phyloP scores from a whole-genome alignment of 2,329 filamentous ascomycete species.

The Colletotrichum sp. region DNA sequence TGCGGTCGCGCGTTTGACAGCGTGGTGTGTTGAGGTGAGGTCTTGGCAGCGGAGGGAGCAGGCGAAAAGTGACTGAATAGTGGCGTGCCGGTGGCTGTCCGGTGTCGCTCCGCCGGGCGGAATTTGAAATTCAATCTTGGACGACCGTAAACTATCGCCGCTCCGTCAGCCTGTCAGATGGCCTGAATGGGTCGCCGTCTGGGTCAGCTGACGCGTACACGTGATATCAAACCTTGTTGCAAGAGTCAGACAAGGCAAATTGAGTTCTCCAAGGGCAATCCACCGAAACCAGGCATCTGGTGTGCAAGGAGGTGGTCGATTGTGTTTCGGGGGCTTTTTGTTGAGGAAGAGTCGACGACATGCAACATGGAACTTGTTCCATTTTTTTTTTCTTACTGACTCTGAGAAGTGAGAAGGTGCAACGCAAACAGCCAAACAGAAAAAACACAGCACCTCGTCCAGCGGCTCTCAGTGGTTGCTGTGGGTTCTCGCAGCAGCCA shows the following conservation, averaged over 20 bases:
- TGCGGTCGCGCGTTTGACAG: background rate
- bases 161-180: background rate
- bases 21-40: background rate
- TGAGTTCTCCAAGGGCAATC: background rate
- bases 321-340: conserved; percentile 11
- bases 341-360: background rate
- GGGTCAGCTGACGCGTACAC: conserved; percentile 16
- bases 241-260: background rate
- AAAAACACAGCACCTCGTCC: background rate
- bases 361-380: background rate
- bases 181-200: background rate
- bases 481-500: conserved; percentile 7
- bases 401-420: background rate
- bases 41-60: conserved; percentile 6
- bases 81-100: conserved; percentile 10
- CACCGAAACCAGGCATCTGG: background rate
- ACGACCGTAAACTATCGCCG: background rate
- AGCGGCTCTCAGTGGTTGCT: background rate
- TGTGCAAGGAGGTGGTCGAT: background rate
- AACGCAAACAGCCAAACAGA: conserved; percentile 10
- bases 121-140: background rate
- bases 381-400: background rate
- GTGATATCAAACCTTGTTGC: conserved; percentile 12
- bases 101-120: conserved; percentile 17
- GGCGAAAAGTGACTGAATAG: conserved; percentile 5